phyloP scores from a whole-genome alignment of 2,329 filamentous ascomycete genomes.

The Albophoma yamanashiensis region DNA sequence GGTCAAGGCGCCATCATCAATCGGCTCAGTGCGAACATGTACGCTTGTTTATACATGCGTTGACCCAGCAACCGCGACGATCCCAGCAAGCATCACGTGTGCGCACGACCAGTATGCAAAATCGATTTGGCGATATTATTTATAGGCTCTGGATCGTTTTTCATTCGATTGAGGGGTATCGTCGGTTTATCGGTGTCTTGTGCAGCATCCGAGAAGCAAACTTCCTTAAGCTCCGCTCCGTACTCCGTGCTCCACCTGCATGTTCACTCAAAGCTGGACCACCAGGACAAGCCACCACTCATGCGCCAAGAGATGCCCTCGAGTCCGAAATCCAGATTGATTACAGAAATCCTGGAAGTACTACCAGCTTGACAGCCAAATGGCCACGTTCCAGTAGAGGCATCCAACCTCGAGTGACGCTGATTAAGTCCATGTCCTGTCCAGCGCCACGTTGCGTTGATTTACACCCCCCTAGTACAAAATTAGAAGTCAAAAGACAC shows the following conservation, averaged over 20 bases:
- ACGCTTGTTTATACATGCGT: neutral
- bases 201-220: neutral
- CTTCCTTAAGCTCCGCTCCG: no score
- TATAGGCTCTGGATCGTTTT: neutral
- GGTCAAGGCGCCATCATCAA: neutral
- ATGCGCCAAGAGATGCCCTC: neutral
- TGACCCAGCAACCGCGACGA: conserved; percentile 1
- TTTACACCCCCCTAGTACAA: neutral
- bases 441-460: neutral
- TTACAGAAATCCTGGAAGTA: neutral
- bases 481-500: no score
- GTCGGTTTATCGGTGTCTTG: neutral
- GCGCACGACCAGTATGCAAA: neutral
- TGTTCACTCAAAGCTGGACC: no score
- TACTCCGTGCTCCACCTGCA: no score
- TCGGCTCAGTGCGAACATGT: neutral
- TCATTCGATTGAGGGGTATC: no score
- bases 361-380: neutral
- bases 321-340: neutral
- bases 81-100: neutral
- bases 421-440: neutral
- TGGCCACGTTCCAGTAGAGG: neutral
- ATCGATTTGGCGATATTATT: neutral
- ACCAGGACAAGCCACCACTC: neutral
- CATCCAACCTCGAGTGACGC: neutral